Conservation (phyloP, 2,329 filamentous ascomycete genomes). For the Thielaviopsis ethacetica region DNA sequence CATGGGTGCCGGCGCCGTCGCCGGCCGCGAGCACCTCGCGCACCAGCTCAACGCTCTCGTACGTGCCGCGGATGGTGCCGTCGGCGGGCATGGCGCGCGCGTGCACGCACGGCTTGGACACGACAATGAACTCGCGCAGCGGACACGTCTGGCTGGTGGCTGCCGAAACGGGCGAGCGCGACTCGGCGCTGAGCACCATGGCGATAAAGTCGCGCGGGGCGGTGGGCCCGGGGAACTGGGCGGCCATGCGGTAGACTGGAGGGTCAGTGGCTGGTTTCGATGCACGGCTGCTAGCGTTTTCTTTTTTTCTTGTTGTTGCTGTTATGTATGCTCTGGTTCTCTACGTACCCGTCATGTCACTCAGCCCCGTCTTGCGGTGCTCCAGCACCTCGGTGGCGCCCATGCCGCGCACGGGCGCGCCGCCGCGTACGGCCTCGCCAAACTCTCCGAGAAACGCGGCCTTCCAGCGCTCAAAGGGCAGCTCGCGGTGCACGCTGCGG, state of each 20-base stretch:
- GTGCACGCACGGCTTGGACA: slow-evolving; percentile 73
- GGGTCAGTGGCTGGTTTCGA: slow-evolving; percentile 3
- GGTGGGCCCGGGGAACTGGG: slow-evolving; percentile 79
- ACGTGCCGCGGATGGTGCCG: slow-evolving; percentile 68
- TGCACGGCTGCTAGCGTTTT: no score
- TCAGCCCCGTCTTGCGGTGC: slow-evolving; percentile 26
- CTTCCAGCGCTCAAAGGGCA: slow-evolving; percentile 65
- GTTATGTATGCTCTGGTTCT: no score
- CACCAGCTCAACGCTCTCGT: slow-evolving; percentile 85
- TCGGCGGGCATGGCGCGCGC: slow-evolving; percentile 51
- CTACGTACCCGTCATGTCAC: slow-evolving; percentile 5
- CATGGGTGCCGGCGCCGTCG: neutral
- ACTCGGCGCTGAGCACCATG: slow-evolving; percentile 43
- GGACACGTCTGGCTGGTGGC: slow-evolving; percentile 19
- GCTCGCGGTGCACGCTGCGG: slow-evolving; percentile 62
- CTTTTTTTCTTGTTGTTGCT: no score
- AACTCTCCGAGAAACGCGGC: slow-evolving; percentile 66
- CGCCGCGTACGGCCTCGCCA: slow-evolving; percentile 48
- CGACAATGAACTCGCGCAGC: slow-evolving; percentile 62
- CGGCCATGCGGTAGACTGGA: slow-evolving; percentile 67
- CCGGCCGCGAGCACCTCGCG: slow-evolving; percentile 44
- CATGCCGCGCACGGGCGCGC: slow-evolving; percentile 67
- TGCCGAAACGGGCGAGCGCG: slow-evolving; percentile 2
- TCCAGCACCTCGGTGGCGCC: slow-evolving; percentile 65
- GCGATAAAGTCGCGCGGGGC: slow-evolving; percentile 79